Conservation (phyloP, 208 protist genomes). For the Leishmania tropica region DNA sequence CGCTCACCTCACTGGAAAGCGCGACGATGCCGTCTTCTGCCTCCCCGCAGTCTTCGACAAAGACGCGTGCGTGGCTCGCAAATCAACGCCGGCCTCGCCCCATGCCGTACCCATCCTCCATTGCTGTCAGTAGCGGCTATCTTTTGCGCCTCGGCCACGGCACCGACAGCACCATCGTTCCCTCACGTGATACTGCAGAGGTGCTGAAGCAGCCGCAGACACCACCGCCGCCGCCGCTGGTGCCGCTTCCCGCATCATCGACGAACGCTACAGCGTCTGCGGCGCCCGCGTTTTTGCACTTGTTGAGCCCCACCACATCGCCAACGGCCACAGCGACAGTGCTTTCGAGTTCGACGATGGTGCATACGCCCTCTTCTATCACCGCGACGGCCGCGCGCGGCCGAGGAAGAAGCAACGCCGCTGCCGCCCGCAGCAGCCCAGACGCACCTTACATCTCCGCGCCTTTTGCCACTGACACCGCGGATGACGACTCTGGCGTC, state of each 20-base stretch:
- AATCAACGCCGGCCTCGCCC: constrained; percentile 17
- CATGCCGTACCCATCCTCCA: constrained; percentile 22
- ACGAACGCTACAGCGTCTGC: not conserved
- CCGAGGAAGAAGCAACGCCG: not conserved
- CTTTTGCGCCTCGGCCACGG: constrained; percentile 5
- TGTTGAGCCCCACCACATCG: constrained; percentile 1
- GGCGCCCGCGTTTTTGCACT: not conserved
- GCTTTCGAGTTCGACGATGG: not conserved
- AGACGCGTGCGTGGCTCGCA: not conserved
- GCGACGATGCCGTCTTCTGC: not conserved
- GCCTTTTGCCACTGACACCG: not conserved
- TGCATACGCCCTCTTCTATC: not conserved
- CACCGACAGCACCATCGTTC: not conserved
- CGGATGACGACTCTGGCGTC: not conserved
- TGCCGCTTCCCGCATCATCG: not conserved
- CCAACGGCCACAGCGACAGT: not conserved
- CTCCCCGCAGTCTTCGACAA: not conserved
- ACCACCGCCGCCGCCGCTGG: not conserved
- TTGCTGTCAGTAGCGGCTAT: constrained; percentile 9
- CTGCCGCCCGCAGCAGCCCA: not conserved
- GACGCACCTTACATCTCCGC: not conserved
- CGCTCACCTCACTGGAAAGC: not conserved
- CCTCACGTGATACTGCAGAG: not conserved
- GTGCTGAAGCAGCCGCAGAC: not conserved
- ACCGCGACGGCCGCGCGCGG: not conserved